Evolutionary conservation across 345 rosid genomes (phyloP), one percentile per base, ranked within the genome.

Genomic region (Passiflora organensis): DNA sequence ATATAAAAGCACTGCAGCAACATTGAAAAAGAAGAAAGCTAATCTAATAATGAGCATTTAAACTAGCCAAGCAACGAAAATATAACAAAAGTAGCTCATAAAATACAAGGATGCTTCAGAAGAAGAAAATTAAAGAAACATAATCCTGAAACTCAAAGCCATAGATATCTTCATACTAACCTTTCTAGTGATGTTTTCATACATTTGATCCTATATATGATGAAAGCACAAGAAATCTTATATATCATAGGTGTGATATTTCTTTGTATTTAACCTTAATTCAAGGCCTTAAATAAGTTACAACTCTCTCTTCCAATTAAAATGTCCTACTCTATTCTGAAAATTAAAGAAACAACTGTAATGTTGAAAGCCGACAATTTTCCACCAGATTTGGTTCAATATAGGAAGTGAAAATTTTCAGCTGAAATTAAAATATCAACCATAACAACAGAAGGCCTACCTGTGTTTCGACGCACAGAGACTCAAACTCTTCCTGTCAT

Each of bases 401-500:
- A n/a, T n/a, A n/a, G n/a, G n/a, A n/a, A n/a, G n/a, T n/a, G n/a
- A n/a, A n/a, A n/a, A n/a, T n/a, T n/a, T n/a, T n/a, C n/a, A n/a
- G n/a, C n/a, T n/a, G n/a, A n/a, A 20, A 32, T 22, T 15, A n/a
- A 4, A 25, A 38, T 6, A 66, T 17, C 1, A 59, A 9, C 32
- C 2, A 23, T 25, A 41, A 23, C 11, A 32, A 16, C 4, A 45
- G 16, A 51, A 64, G 47, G 2, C n/a, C n/a, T 69, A 87, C 95
- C 95, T 80, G 81, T 50, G 67, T 48, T 72, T 80, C 83, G n/a
- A 66, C 69, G 64, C 80, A 82, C 24, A 66, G 59, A 46, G 78
- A 72, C 62, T 84, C 81, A 49, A 87, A 87, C 51, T 79, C 85
- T 32, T 74, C 80, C 89, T 84, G 85, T 36, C 56, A 69, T 51